Conservation (phyloP, 202 grass and related monocot genomes). For the Saccharum hybrid region DNA sequence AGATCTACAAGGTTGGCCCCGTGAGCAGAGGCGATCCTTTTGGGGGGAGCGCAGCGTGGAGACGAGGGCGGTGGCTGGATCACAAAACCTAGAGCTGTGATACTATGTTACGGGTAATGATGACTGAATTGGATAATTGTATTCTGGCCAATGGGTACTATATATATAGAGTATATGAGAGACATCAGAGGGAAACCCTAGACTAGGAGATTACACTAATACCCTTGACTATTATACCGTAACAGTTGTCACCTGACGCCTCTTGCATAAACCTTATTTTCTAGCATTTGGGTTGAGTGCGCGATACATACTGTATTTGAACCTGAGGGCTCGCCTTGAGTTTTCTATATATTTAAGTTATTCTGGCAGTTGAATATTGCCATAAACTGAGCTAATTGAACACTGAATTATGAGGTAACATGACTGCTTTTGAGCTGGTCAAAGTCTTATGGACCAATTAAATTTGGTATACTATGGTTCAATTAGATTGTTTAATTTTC, state of each 20-base stretch:
- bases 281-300: neutral
- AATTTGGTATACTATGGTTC: neutral
- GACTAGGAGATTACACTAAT: neutral
- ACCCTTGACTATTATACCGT: neutral
- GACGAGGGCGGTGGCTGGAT: neutral
- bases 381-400: neutral
- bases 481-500: conserved; percentile 24
- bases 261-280: neutral
- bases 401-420: neutral
- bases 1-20: too few relatives aligned
- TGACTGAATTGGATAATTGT: neutral
- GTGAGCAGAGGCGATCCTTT: neutral
- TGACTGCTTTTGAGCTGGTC: neutral
- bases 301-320: neutral
- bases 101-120: neutral
- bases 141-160: neutral
- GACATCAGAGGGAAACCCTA: neutral
- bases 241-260: neutral
- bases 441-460: neutral
- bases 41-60: neutral
- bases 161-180: neutral
- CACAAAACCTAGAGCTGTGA: neutral
- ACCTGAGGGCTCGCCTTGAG: neutral
- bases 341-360: neutral
- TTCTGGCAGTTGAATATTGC: neutral